These are phyloP conservation scores for Colletotrichum spaethianum DNA, from an alignment of 2,329 filamentous ascomycete species.

Conservation along the genomic window DNA sequence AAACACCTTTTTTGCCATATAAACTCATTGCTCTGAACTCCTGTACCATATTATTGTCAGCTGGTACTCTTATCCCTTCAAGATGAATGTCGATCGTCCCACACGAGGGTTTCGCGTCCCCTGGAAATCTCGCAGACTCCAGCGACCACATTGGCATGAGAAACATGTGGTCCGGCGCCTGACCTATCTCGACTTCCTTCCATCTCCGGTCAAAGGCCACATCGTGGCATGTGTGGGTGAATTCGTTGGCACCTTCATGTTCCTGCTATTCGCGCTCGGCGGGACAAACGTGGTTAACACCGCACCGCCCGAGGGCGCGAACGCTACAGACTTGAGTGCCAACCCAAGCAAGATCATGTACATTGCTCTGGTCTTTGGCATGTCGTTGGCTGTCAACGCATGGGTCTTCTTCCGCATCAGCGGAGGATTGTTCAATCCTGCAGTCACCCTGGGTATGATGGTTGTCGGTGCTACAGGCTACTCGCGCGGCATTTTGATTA, in stretches of 20 bases:
- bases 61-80: not conserved
- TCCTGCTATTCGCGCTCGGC: not conserved
- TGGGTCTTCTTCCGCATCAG: constrained; percentile 71
- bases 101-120: not conserved
- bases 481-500: not conserved
- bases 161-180: not conserved
- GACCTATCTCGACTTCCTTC: not conserved
- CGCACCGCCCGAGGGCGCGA: not conserved
- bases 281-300: not conserved
- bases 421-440: constrained; percentile 65
- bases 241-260: not conserved
- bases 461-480: not conserved
- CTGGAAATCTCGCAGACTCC: not conserved
- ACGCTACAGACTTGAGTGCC: not conserved
- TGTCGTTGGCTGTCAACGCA: not conserved
- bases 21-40: too few species aligned
- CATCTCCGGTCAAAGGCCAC: not conserved
- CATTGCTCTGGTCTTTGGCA: not conserved
- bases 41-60: not conserved
- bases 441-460: not conserved
- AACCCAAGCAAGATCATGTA: not conserved
- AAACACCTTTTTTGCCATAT: fast-evolving
- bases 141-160: not conserved
- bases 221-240: not conserved
- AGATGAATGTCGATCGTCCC: not conserved